Evolutionary conservation across 225 moss, liverwort and hornwort genomes (phyloP).

Genomic region (Bryum argenteum): DNA sequence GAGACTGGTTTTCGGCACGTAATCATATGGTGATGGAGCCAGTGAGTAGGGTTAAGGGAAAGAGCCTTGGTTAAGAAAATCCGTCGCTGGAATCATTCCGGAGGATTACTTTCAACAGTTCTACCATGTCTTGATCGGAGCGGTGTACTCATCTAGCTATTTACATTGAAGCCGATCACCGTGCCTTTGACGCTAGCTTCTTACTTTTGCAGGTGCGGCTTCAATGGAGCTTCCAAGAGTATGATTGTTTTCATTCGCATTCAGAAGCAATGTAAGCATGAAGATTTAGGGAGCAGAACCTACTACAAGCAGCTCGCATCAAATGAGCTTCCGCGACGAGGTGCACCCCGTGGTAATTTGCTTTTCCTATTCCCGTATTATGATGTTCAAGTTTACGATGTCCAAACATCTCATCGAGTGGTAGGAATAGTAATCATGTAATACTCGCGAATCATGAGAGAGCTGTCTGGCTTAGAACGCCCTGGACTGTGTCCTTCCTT

Average conservation of each 20-base stretch:
- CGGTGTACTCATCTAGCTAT: slow-evolving; percentile 28
- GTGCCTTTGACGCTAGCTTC: slow-evolving; percentile 22
- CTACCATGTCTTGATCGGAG: slow-evolving; percentile 7
- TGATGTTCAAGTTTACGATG: not conserved
- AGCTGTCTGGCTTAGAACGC: not conserved
- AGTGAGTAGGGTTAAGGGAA: slow-evolving; percentile 28
- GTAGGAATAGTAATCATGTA: not conserved
- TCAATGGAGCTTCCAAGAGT: slow-evolving; percentile 14
- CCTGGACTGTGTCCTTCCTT: not conserved
- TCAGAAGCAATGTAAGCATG: slow-evolving; percentile 32
- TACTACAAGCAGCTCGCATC: slow-evolving; percentile 26
- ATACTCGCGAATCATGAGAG: not conserved
- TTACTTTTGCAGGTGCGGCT: slow-evolving; percentile 27
- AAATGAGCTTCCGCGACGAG: slow-evolving; percentile 52
- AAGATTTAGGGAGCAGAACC: slow-evolving; percentile 10
- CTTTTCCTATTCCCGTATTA: not conserved
- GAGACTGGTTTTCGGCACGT: slow-evolving; percentile 7
- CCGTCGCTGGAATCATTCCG: not conserved
- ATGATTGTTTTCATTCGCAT: slow-evolving; percentile 11
- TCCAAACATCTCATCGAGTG: not conserved
- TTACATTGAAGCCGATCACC: slow-evolving; percentile 15
- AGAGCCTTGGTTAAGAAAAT: not conserved
- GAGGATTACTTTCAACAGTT: slow-evolving; percentile 1
- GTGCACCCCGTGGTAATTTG: slow-evolving; percentile 35
- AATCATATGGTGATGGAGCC: slow-evolving; percentile 19